phyloP scores from a whole-genome alignment of 352 stramenopile genomes.

The Phytophthora nicotianae region DNA sequence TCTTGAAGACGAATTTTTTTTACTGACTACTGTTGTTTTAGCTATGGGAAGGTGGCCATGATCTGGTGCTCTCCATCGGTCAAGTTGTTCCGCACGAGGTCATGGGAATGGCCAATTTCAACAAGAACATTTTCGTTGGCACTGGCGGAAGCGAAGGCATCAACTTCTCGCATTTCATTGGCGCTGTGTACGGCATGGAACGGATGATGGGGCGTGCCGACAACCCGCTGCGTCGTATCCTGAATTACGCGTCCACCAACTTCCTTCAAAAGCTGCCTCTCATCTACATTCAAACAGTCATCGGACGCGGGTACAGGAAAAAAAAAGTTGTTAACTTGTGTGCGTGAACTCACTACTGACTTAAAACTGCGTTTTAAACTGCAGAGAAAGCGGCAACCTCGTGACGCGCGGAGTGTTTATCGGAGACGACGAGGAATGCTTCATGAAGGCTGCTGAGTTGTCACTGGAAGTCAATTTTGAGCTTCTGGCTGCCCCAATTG shows the following conservation, averaged over 20 bases:
- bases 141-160: constrained; percentile 94
- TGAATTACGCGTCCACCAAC: constrained; percentile 95
- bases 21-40: constrained; percentile 18
- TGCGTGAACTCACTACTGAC: constrained; percentile 6
- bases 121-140: constrained; percentile 99
- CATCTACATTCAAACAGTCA: constrained; percentile 97
- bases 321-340: constrained; percentile 7
- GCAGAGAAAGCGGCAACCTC: constrained; percentile 57
- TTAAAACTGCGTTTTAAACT: constrained; percentile 8
- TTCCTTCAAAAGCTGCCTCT: constrained; percentile 92
- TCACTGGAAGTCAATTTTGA: constrained; percentile 97
- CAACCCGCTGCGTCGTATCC: constrained; percentile 95
- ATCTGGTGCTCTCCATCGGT: constrained; percentile 95
- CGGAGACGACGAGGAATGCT: constrained; percentile 96
- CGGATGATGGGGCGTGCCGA: constrained; percentile 96
- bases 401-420: constrained; percentile 95
- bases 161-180: constrained; percentile 98
- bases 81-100: constrained; percentile 98
- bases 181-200: constrained; percentile 98
- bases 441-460: constrained; percentile 93
- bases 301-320: constrained; percentile 64
- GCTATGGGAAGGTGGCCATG: constrained; percentile 92
- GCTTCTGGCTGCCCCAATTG: constrained; percentile 89
- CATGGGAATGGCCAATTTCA: constrained; percentile 99
- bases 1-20: not conserved